These are phyloP conservation scores for Colletotrichum liriopes DNA, from an alignment of 2,329 filamentous ascomycete species.

Conservation along the genomic window DNA sequence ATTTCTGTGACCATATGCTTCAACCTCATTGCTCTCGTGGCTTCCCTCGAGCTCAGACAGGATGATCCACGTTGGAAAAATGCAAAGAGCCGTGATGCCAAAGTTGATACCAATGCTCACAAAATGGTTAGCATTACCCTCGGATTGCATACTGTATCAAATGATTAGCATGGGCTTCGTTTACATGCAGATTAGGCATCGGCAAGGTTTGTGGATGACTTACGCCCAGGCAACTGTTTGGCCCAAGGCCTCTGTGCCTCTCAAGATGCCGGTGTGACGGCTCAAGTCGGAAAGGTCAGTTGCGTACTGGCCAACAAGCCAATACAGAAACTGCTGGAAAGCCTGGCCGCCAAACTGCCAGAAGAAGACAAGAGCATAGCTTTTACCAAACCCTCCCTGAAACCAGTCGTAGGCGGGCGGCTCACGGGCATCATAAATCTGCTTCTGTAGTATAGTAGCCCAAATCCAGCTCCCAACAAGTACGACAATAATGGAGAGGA, in stretches of 20 bases:
- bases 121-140: slow-evolving; percentile 34
- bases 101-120: slow-evolving; percentile 31
- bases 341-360: slow-evolving; percentile 34
- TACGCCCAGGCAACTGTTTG: slow-evolving; percentile 32
- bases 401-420: slow-evolving; percentile 27
- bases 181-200: background rate
- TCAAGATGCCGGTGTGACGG: slow-evolving; percentile 25
- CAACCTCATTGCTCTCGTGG: background rate
- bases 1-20: background rate
- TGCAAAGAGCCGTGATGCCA: slow-evolving; percentile 20
- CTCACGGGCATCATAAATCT: slow-evolving; percentile 18
- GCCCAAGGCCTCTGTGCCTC: slow-evolving; percentile 23
- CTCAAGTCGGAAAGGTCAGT: slow-evolving; percentile 30
- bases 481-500: slow-evolving; percentile 20
- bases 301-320: slow-evolving; percentile 31
- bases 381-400: slow-evolving; percentile 15
- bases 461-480: slow-evolving; percentile 26
- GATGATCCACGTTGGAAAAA: slow-evolving; percentile 19
- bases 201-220: background rate
- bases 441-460: slow-evolving; percentile 27
- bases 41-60: slow-evolving; percentile 25
- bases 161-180: background rate
- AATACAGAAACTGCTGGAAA: slow-evolving; percentile 29
- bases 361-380: slow-evolving; percentile 27
- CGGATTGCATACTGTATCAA: slow-evolving; percentile 21